Evolutionary conservation across 148 eudicot genomes (phyloP).

Genomic region (Simmondsia chinensis): DNA sequence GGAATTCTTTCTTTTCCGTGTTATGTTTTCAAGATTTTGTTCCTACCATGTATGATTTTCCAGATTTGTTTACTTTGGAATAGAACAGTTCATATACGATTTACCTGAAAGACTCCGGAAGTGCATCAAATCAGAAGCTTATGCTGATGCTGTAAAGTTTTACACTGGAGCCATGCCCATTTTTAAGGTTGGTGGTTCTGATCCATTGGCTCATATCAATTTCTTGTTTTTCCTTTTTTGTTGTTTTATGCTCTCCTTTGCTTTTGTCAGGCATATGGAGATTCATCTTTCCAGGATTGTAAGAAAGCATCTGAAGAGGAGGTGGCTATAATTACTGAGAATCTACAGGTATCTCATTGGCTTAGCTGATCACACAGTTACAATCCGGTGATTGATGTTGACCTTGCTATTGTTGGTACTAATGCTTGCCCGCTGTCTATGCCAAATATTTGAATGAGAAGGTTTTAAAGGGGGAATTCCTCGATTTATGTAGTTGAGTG

Average conservation of each 20-base stretch:
- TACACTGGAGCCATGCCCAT: conserved; percentile 99
- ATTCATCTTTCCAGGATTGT: conserved; percentile 89
- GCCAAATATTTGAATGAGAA: too few species aligned
- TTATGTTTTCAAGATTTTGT: not conserved
- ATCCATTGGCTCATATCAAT: too few species aligned
- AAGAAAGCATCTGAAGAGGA: conserved; percentile 94
- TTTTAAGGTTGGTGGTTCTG: conserved; percentile 56
- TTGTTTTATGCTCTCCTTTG: not conserved
- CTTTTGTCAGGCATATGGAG: conserved; percentile 71
- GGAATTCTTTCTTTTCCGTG: not conserved
- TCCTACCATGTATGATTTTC: conserved; percentile 17
- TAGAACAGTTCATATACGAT: conserved; percentile 97
- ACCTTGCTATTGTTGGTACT: too few species aligned
- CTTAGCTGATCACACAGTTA: too few species aligned
- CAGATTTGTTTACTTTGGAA: conserved; percentile 28
- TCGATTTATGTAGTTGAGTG: too few species aligned
- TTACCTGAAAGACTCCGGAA: conserved; percentile 88
- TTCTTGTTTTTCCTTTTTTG: conserved; percentile 2
- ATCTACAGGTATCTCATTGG: conserved; percentile 56
- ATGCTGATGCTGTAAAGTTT: conserved; percentile 92
- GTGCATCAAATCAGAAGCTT: conserved; percentile 94
- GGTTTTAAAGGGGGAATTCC: too few species aligned
- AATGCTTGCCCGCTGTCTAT: too few species aligned
- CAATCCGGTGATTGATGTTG: too few species aligned
- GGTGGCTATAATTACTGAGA: conserved; percentile 52